Evolutionary conservation across 306 rosid species (phyloP).

Genomic region (Fragaria ananassa): DNA sequence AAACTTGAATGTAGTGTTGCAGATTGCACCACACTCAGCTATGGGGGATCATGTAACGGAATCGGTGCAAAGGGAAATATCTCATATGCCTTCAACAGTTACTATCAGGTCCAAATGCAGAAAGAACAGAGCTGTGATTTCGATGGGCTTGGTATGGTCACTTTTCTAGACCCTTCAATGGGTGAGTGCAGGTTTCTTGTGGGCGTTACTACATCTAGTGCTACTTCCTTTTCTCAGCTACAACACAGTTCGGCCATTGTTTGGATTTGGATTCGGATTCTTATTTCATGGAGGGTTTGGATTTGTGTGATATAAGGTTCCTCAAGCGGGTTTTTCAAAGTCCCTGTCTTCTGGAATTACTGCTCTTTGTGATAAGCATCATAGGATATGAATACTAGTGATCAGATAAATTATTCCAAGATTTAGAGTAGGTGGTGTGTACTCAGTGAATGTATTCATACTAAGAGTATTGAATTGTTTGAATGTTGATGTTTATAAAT

Average conservation of each 20-base stretch:
- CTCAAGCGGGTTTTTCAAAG: conserved; percentile 48
- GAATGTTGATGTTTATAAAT: not conserved
- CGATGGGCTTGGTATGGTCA: conserved; percentile 83
- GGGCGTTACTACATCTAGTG: conserved; percentile 60
- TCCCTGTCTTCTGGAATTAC: conserved; percentile 42
- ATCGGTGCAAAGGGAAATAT: conserved; percentile 84
- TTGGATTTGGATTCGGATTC: conserved; percentile 31
- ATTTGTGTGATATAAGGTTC: conserved; percentile 36
- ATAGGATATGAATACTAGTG: conserved; percentile 32
- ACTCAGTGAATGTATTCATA: conserved; percentile 12
- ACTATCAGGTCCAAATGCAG: conserved; percentile 89
- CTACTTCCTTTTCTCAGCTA: conserved; percentile 30
- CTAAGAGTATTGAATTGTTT: not conserved
- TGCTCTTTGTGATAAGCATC: conserved; percentile 16
- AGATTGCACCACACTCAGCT: conserved; percentile 84
- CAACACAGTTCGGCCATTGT: conserved; percentile 28
- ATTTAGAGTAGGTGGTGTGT: conserved; percentile 17
- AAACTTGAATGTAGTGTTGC: conserved; percentile 79
- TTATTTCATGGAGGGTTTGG: conserved; percentile 39
- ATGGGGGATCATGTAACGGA: conserved; percentile 90
- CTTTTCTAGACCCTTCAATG: conserved; percentile 79
- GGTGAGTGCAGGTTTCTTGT: conserved; percentile 83
- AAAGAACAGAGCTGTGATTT: conserved; percentile 72
- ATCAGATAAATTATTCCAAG: conserved; percentile 35
- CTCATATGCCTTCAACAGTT: conserved; percentile 93